Evolutionary conservation across 306 rosid genomes (phyloP), one percentile per base, ranked within the genome.

Genomic region (Inga leiocalycina): DNA sequence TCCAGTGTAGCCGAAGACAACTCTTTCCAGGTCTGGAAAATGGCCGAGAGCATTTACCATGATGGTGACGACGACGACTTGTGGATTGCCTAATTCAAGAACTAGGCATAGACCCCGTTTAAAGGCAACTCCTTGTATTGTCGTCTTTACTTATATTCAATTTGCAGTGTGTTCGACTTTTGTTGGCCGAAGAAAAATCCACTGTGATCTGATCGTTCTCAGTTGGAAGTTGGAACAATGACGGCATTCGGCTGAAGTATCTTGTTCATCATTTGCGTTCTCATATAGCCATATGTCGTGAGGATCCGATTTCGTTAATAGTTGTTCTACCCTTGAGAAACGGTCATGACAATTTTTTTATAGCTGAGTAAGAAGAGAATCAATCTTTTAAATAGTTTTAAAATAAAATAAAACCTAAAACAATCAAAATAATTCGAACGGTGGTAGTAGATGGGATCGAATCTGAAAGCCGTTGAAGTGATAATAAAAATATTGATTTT

Each of bases 1-100:
- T 85, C 99, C 39, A 96, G 97, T 71, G 99, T 94, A 37, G 98
- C 95, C 0, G 97, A 96, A 84, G 98, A 96, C 79, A 96, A 94
- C 75, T 88, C 95, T 66, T 82, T 94, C 86, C 98, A 94, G 80
- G 85, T 96, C 46, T 96, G 99, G 99, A 93, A 94, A 87, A 89
- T 96, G 87, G 89, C 99, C 6, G 94, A 91, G 39, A 83, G 87
- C 80, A 92, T 96, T 81, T 91, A 88, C 69, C 87, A 82, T 4
- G 93, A 89, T 11, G 91, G 86, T 14, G 88, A 84, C 4, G 89
- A 88, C 0, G 94, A 84, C 0, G 80, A 85, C 12, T 34, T 24
- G 54, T 84, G 79, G 86, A 41, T 66, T 70, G 78, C 73, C 74
- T 59, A 71, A 79, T 85, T 66, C 65, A 37, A 72, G 10, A 2